Conservation (phyloP, 2,329 filamentous ascomycete species). For the Aspergillus ibericus region DNA sequence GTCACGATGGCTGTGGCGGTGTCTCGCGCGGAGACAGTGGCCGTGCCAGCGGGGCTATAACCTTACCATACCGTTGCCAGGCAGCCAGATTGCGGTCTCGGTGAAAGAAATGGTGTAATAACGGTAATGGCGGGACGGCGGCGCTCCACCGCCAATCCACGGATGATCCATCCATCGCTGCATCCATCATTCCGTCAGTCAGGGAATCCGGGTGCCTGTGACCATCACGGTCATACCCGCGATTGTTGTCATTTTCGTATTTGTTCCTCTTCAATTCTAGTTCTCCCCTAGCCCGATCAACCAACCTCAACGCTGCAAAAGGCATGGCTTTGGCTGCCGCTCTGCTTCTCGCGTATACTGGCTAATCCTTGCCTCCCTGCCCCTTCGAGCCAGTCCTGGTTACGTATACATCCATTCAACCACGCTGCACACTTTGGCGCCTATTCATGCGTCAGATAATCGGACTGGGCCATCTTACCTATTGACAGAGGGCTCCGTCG, state of each 20-base stretch:
- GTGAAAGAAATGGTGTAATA: not conserved
- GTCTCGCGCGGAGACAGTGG: not conserved
- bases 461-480: not conserved
- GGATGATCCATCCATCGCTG: conserved; percentile 1
- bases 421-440: conserved; percentile 5
- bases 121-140: not conserved
- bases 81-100: conserved; percentile 7
- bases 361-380: not conserved
- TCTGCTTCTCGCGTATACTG: not conserved
- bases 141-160: conserved; percentile 4
- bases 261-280: not conserved
- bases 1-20: conserved; percentile 2
- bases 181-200: not conserved
- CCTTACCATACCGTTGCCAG: conserved; percentile 8
- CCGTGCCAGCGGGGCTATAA: not conserved
- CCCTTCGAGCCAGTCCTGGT: conserved; percentile 12
- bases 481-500: not conserved
- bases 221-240: conserved; percentile 2
- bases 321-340: not conserved
- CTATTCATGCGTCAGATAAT: conserved; percentile 8
- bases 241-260: not conserved
- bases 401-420: conserved; percentile 18
- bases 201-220: conserved; percentile 21
- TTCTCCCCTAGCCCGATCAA: not conserved
- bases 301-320: not conserved